Base-by-base conservation (phyloP, 1,284 basidiomycete species). In the Ustilago tritici region DNA sequence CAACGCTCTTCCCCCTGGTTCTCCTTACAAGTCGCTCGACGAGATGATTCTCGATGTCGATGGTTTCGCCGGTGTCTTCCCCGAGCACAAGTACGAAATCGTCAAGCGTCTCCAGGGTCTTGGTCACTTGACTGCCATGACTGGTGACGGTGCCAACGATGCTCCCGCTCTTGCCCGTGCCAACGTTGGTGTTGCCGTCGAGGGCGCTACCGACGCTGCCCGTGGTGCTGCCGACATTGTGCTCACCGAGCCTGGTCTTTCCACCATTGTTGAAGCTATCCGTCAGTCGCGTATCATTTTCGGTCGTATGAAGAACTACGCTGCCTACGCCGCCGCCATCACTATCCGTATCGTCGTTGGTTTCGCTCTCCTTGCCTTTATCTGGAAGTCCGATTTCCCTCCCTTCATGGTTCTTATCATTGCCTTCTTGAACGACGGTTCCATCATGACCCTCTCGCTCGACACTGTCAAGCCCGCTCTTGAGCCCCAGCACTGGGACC, bases 351-450 rank as follows among this genome's bases (percentile, higher is more conserved):
- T 98, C 87, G 95, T 98, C 80, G 93, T 97, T 81, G 95, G 94
- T 88, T 98, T 98, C 89, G 91, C 95, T 81, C 92, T 98, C 88
- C 90, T 98, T 86, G 93, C 94, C 60, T 98, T 98, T 87, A 92
- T 92, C 69, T 98, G 95, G 92, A 92, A 93, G 89, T 95, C 95
- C 88, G 93, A 96, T 88, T 98, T 98, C 93, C 95, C 95, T 84
- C 95, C 95, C 17, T 98, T 98, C 92, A 98, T 98, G 95, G 92
- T 98, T 78, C 92, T 98, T 87, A 93, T 98, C 88, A 96, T 98
- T 81, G 95, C 95, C 71, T 90, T 98, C 61, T 89, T 98, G 82
- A 98, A 98, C 88, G 95, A 98, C 87, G 95, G 95, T 88, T 97
- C 95, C 81, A 82, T 98, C 90, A 98, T 98, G 95, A 98, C 95